Base-by-base conservation (phyloP, 1,284 basidiomycete genomes). In the Sphagnurus paluster region DNA sequence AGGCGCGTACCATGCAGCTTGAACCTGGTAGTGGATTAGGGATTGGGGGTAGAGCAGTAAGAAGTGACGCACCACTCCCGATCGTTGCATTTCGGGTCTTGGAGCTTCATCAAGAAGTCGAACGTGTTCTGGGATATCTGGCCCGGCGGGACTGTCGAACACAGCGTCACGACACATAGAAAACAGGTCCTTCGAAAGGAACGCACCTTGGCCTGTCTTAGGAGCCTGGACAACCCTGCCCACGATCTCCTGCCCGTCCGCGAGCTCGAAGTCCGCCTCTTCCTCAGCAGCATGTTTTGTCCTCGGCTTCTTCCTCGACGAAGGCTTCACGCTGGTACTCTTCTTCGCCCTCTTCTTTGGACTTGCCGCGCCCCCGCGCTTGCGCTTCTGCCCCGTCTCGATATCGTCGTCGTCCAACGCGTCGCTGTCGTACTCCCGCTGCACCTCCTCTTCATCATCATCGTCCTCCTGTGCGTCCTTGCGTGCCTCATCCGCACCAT, bases 81-180 rank as follows among this genome's bases (percentile, higher is more conserved):
- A 59, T 96, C 90, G 52, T 97, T 97, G 56, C 80, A 84, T 39
- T 79, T 75, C 1, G 90, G 89, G 53, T 90, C 80, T 58, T 77
- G 75, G 36, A 97, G 69, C 37, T 86, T 74, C 5, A 60, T 65
- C 49, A 96, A 66, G 61, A 96, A 96, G 57, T 88, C 69, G 24
- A 97, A 64, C 1, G 89, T 90, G 57, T 95, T 93, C 54, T 81
- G 72, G 1, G 92, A 95, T 60, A 97, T 84, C 60, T 85, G 83
- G 2, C 93, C 93, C 5, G 88, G 76, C 0, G 92, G 87, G 0
- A 92, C 93, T 91, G 56, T 9, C 30, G 30, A 14, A n/a, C 5
- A 30, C 1, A 23, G n/a, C 24, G 13, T 14, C 3, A 39, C 6
- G n/a, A 26, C 17, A 25, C 23, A 29, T 13, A n/a, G 9, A 4